These are phyloP conservation scores for Penicillium longicatenatum DNA, from an alignment of 495 filamentous ascomycete species.

Conservation along the genomic window DNA sequence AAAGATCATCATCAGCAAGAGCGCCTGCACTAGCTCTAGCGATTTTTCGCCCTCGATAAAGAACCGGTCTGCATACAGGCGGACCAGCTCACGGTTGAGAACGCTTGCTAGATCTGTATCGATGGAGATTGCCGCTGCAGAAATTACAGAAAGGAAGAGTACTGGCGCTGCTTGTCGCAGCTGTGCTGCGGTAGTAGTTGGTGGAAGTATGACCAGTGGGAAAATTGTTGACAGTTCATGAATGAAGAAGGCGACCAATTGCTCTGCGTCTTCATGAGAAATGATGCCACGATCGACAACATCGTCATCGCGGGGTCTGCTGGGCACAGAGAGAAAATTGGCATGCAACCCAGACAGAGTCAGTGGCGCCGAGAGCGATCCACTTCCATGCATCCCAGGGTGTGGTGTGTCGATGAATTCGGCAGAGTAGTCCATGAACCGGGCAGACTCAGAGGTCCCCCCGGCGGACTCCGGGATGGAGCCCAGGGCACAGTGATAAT, in stretches of 20 bases:
- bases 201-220: constrained; percentile 44
- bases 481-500: constrained; percentile 15
- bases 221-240: constrained; percentile 44
- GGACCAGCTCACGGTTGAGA: constrained; percentile 50
- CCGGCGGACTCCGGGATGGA: constrained; percentile 27
- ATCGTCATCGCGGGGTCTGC: constrained; percentile 25
- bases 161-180: constrained; percentile 48
- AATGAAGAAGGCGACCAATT: constrained; percentile 46
- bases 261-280: constrained; percentile 43
- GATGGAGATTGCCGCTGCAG: constrained; percentile 46
- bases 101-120: constrained; percentile 43
- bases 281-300: constrained; percentile 52
- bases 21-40: constrained; percentile 53
- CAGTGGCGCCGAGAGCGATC: constrained; percentile 15
- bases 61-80: constrained; percentile 48
- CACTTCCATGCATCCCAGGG: constrained; percentile 20
- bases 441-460: constrained; percentile 23
- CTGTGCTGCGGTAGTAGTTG: constrained; percentile 39
- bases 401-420: constrained; percentile 24
- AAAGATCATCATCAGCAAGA: constrained; percentile 50
- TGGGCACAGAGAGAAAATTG: constrained; percentile 19
- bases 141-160: constrained; percentile 53
- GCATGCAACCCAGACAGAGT: constrained; percentile 23
- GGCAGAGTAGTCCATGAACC: constrained; percentile 33
- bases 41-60: constrained; percentile 54